Evolutionary conservation across 495 filamentous ascomycete species (phyloP).

Genomic region (Hypoxylon rickii): DNA sequence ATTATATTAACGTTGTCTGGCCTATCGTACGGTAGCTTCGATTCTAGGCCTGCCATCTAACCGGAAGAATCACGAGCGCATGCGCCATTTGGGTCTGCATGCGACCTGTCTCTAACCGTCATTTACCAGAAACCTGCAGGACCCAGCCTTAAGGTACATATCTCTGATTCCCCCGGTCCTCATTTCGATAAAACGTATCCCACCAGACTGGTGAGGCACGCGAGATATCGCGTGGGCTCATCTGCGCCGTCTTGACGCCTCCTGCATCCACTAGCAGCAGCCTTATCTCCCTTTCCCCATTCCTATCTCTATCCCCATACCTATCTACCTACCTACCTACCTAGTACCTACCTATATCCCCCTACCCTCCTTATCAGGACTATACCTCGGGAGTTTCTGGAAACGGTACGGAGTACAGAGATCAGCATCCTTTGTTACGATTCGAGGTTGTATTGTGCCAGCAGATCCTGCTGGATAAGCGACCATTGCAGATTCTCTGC

Average conservation of each 20-base stretch:
- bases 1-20: slow-evolving; percentile 24
- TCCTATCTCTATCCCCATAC: too few relatives aligned
- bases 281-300: slow-evolving; percentile 36
- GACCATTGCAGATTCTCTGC: slow-evolving; percentile 12
- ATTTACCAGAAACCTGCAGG: slow-evolving; percentile 29
- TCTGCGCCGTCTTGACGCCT: slow-evolving; percentile 16
- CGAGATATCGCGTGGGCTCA: slow-evolving; percentile 29
- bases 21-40: slow-evolving; percentile 27
- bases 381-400: slow-evolving; percentile 8
- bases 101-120: slow-evolving; percentile 21
- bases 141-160: slow-evolving; percentile 23
- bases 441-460: slow-evolving; percentile 25
- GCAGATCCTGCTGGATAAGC: slow-evolving; percentile 23
- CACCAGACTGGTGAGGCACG: slow-evolving; percentile 28
- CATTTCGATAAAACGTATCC: slow-evolving; percentile 27
- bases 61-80: slow-evolving; percentile 31
- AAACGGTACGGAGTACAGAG: slow-evolving; percentile 24
- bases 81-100: slow-evolving; percentile 31
- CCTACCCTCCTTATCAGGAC: slow-evolving; percentile 26
- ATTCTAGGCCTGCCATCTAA: slow-evolving; percentile 17
- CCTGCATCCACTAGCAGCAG: slow-evolving; percentile 28
- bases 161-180: slow-evolving; percentile 21
- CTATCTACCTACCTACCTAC: too few relatives aligned
- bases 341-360: too few relatives aligned
- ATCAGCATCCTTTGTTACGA: slow-evolving; percentile 30